phyloP scores from a whole-genome alignment of 768 basidiomycete species.

The Boletus subparvulus region DNA sequence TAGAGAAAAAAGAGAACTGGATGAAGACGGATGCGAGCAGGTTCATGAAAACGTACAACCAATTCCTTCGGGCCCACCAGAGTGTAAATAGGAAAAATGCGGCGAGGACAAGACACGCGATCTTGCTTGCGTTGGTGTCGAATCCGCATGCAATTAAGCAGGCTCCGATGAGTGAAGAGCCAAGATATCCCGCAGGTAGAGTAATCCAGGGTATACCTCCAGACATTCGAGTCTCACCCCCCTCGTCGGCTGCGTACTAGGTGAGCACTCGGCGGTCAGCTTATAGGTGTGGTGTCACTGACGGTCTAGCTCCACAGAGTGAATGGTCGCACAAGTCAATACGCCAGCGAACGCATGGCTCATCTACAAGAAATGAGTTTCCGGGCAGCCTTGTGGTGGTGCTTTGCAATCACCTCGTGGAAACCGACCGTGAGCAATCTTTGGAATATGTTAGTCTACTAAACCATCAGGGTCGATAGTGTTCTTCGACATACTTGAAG shows the following conservation, averaged over 20 bases:
- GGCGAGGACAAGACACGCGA: slow-evolving; percentile 76
- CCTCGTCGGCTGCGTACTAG: slow-evolving; percentile 68
- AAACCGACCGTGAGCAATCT: slow-evolving; percentile 83
- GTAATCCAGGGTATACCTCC: slow-evolving; percentile 83
- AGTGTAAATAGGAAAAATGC: slow-evolving; percentile 86
- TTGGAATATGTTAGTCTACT: slow-evolving; percentile 31
- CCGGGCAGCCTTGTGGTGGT: neutral
- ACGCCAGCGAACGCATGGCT: slow-evolving; percentile 81
- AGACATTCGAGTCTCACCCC: slow-evolving; percentile 83
- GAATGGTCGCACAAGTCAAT: slow-evolving; percentile 81
- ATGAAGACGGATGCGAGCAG: neutral
- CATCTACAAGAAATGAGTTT: slow-evolving; percentile 50
- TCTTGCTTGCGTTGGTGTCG: slow-evolving; percentile 84
- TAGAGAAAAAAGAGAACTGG: slow-evolving; percentile 23
- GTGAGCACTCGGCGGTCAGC: slow-evolving; percentile 9
- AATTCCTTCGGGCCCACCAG: slow-evolving; percentile 82
- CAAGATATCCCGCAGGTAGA: slow-evolving; percentile 83
- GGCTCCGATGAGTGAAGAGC: slow-evolving; percentile 84
- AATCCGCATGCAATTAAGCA: slow-evolving; percentile 86
- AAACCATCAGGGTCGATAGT: neutral
- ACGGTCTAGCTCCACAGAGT: slow-evolving; percentile 88
- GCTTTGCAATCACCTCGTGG: slow-evolving; percentile 61
- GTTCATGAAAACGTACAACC: slow-evolving; percentile 50
- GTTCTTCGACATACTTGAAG: slow-evolving; percentile 73
- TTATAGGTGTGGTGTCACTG: slow-evolving; percentile 30